Base-by-base conservation (phyloP, 192 early-diverging fungal species). In the Entomortierella beljakovae region DNA sequence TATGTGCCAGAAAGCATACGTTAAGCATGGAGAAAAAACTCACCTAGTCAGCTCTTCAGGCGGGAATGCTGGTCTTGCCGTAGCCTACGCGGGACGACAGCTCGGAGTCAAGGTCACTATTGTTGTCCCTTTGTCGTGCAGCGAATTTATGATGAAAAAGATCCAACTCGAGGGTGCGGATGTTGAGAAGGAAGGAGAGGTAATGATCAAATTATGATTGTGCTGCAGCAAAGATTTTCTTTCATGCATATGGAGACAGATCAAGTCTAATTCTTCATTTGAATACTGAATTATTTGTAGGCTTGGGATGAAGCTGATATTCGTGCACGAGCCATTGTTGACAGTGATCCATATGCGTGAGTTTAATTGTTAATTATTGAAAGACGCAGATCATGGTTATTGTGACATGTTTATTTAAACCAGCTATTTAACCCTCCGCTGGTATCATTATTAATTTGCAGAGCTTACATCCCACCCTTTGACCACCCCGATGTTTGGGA, bases 71-170 rank as follows among this genome's bases (percentile, higher is more conserved):
- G 87, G 86, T 46, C 62, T 92, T 49, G 91, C 91, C 0, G 87
- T 90, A 16, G 90, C 90, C 4, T 92, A 92, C 61, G 84, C 88
- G 57, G 90, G 83, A 16, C 80, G 90, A 51, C 88, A 90, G 53
- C 82, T 93, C 2, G 83, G 82, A 13, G 74, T 85, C 23, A 80
- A 83, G 22, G 88, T 80, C 0, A 88, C 88, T 0, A 83, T 90
- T 13, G 88, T 91, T 48, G 70, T 92, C 33, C 89, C 92, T 6
- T 76, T 64, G 51, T 61, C 68, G 34, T 83, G 74, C 22, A 80
- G 69, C 32, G 74, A 82, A 26, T 81, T 81, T 20, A 80, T 89
- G 49, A 82, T 83, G 37, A 81, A 89, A 56, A 85, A 85, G 59
- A 83, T 91, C n/a, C 81, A 88, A 62, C 49, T 81, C 8, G 91